Conservation (phyloP, 1,284 basidiomycete genomes). For the Blastosporella zonata region DNA sequence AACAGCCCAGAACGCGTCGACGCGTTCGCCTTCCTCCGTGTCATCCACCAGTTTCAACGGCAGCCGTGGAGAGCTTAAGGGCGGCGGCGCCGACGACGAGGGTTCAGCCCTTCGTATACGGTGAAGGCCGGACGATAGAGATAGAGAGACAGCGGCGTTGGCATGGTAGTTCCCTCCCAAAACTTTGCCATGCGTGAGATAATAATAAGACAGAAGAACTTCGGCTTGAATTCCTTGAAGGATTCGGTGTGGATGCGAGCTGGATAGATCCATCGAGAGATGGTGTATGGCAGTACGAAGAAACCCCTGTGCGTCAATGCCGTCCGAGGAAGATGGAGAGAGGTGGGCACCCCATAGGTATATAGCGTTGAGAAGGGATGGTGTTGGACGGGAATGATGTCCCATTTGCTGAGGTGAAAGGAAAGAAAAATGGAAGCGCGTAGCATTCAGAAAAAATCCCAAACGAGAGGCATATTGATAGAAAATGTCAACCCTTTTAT, state of each 20-base stretch:
- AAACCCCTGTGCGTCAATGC: conserved; percentile 25
- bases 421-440: conserved; percentile 29
- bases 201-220: conserved; percentile 50
- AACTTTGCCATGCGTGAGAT: conserved; percentile 37
- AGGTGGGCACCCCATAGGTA: conserved; percentile 41
- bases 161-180: conserved; percentile 39
- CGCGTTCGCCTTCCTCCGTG: conserved; percentile 30
- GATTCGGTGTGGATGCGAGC: conserved; percentile 31
- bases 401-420: conserved; percentile 26
- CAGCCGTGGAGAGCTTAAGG: conserved; percentile 5
- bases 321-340: conserved; percentile 21
- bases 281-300: conserved; percentile 36
- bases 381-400: conserved; percentile 33
- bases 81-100: neutral
- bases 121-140: conserved; percentile 35
- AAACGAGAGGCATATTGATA: conserved; percentile 30
- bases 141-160: conserved; percentile 34
- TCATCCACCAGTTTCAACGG: conserved; percentile 9
- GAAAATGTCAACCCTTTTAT: conserved; percentile 31
- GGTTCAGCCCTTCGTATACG: conserved; percentile 26
- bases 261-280: conserved; percentile 27
- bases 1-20: conserved; percentile 31
- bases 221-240: conserved; percentile 51
- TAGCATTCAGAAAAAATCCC: conserved; percentile 37
- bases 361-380: conserved; percentile 38